Conservation (phyloP, 352 stramenopile species). For the Phytophthora tubulina region DNA sequence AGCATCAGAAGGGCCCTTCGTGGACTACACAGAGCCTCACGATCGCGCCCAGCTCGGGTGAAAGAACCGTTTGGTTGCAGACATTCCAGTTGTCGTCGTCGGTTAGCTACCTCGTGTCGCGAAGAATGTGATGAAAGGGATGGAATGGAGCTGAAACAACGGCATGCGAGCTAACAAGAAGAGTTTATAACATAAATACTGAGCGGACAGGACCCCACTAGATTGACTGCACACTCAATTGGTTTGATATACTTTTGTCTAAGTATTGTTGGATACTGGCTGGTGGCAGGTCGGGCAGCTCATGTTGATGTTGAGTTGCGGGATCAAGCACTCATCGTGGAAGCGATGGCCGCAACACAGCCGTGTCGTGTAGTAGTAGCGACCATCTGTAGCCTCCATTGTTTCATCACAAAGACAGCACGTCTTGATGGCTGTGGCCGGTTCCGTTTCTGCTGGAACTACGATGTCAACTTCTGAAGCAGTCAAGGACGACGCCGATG, state of each 20-base stretch:
- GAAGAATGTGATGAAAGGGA: not conserved
- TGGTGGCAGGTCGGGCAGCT: constrained; percentile 46
- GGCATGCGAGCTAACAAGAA: not conserved
- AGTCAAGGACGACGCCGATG: constrained; percentile 9
- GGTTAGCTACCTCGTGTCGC: not conserved
- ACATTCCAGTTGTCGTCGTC: not conserved
- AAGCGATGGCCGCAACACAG: constrained; percentile 56
- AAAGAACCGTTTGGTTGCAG: not conserved
- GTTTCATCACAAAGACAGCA: constrained; percentile 33
- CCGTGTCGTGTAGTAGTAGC: constrained; percentile 34
- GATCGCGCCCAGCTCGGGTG: constrained; percentile 29
- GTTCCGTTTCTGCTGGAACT: not conserved
- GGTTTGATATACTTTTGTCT: not conserved
- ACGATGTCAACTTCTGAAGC: constrained; percentile 1
- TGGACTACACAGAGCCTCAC: constrained; percentile 24
- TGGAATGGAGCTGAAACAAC: not conserved
- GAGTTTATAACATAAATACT: constrained; percentile 26
- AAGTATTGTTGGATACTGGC: constrained; percentile 24
- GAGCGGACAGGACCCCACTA: not conserved
- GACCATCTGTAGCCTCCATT: constrained; percentile 16
- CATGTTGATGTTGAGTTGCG: constrained; percentile 52
- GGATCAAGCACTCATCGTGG: constrained; percentile 64
- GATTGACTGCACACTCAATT: constrained; percentile 9
- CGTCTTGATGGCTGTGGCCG: not conserved
- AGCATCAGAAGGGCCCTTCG: too few relatives aligned